Evolutionary conservation across 352 stramenopile species (phyloP).

Genomic region (Pythium dissimile): DNA sequence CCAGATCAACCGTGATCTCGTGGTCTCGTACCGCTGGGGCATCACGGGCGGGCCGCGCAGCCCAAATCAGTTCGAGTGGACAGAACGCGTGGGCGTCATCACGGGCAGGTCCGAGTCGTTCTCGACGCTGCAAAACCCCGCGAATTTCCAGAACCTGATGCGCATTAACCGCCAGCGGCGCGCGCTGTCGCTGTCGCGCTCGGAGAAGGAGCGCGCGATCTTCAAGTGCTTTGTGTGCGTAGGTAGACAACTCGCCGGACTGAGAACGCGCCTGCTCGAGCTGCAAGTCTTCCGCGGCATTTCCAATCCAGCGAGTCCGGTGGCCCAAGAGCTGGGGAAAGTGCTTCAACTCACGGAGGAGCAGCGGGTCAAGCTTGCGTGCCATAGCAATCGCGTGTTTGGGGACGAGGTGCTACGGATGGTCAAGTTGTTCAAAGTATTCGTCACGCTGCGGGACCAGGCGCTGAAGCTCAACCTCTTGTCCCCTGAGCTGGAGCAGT

Average conservation of each 20-base stretch:
- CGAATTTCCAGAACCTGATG: slow-evolving; percentile 69
- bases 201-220: slow-evolving; percentile 46
- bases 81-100: slow-evolving; percentile 57
- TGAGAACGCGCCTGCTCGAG: slow-evolving; percentile 60
- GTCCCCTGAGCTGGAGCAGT: slow-evolving; percentile 60
- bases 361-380: slow-evolving; percentile 65
- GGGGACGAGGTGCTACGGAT: slow-evolving; percentile 55
- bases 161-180: slow-evolving; percentile 67
- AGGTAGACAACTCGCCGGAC: slow-evolving; percentile 42
- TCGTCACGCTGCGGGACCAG: slow-evolving; percentile 64
- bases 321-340: slow-evolving; percentile 38
- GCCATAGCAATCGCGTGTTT: slow-evolving; percentile 58
- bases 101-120: slow-evolving; percentile 64
- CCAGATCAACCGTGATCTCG: slow-evolving; percentile 77
- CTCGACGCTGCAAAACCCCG: slow-evolving; percentile 63
- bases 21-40: slow-evolving; percentile 73
- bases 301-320: slow-evolving; percentile 28
- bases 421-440: slow-evolving; percentile 78
- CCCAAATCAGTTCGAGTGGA: slow-evolving; percentile 45
- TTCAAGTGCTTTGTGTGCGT: slow-evolving; percentile 64
- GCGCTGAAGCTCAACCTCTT: slow-evolving; percentile 64
- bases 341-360: slow-evolving; percentile 46
- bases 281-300: slow-evolving; percentile 61
- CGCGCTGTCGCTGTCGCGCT: slow-evolving; percentile 40
- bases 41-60: slow-evolving; percentile 24